Evolutionary conservation across 2,329 filamentous ascomycete genomes (phyloP).

Genomic region (Diaporthe citriasiana): DNA sequence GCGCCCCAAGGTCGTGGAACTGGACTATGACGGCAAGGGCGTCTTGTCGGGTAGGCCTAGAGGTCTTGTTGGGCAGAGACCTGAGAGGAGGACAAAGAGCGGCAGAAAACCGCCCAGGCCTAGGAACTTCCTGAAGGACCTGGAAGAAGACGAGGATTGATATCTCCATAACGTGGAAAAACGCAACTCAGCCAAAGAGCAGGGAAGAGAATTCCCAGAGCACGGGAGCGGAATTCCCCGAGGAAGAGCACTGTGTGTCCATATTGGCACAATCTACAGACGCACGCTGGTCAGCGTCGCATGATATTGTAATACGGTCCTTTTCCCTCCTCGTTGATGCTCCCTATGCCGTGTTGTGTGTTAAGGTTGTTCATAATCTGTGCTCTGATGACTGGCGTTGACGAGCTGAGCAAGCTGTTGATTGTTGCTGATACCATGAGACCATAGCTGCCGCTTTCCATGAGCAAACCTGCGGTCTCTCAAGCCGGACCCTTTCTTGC

Average conservation of each 20-base stretch:
- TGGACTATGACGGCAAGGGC: constrained; percentile 54
- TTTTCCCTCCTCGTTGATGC: neutral
- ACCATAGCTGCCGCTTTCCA: neutral
- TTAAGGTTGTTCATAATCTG: neutral
- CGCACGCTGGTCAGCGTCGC: no score
- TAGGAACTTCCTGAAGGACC: constrained; percentile 57
- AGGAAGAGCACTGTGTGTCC: no score
- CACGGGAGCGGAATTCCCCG: no score
- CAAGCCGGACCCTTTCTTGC: neutral
- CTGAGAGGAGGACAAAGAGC: constrained; percentile 59
- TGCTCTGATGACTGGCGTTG: neutral
- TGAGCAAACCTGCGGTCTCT: neutral
- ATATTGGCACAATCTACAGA: no score
- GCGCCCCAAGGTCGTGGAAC: constrained; percentile 55
- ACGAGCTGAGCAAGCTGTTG: neutral
- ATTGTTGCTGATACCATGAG: neutral
- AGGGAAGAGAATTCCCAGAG: no score
- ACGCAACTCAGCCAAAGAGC: no score
- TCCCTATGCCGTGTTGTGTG: neutral
- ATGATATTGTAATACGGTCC: no score
- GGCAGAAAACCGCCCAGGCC: constrained; percentile 53
- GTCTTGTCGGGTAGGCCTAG: constrained; percentile 57
- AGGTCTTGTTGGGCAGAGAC: constrained; percentile 46
- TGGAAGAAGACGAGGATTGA: constrained; percentile 48
- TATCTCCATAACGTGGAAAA: neutral